A percentile compares a stretch with the other conserved stretches of the same genome.
Conservation (phyloP, 1,284 basidiomycete genomes). For the Kalmanozyma brasiliensis region DNA sequence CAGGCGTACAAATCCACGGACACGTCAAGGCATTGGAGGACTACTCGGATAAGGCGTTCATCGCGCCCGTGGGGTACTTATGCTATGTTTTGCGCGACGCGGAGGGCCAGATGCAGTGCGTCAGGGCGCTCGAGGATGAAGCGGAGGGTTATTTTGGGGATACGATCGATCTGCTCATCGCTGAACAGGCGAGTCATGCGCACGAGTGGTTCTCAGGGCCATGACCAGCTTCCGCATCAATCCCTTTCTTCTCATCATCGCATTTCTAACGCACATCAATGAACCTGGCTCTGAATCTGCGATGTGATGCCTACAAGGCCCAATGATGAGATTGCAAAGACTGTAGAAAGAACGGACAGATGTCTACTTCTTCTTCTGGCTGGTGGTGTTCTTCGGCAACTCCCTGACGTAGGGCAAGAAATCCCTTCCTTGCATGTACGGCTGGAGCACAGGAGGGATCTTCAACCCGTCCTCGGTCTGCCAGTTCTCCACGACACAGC, state of each 20-base stretch:
- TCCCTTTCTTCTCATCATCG: no score
- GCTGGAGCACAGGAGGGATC: conserved; percentile 86
- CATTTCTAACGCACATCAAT: no score
- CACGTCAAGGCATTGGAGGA: conserved; percentile 44
- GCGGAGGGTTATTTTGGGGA: conserved; percentile 60
- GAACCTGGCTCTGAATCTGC: no score
- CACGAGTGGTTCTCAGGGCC: conserved; percentile 39
- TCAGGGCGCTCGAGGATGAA: conserved; percentile 41
- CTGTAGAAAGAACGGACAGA: not conserved
- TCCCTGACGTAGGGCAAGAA: conserved; percentile 89
- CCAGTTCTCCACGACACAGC: conserved; percentile 98
- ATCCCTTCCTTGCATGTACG: conserved; percentile 95
- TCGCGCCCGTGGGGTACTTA: conserved; percentile 56
- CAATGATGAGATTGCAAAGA: no score
- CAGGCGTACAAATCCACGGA: conserved; percentile 38
- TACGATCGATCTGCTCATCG: conserved; percentile 59
- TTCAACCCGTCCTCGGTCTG: conserved; percentile 93
- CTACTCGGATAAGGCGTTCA: conserved; percentile 61
- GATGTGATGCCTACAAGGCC: no score
- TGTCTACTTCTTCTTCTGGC: conserved; percentile 74
- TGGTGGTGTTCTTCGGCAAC: conserved; percentile 76
- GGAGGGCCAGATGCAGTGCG: conserved; percentile 31
- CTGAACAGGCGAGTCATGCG: conserved; percentile 53
- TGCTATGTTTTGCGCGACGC: conserved; percentile 54
- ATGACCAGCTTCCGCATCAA: no score